Evolutionary conservation across 371 early-diverging fungal genomes (phyloP).

Genomic region (Mortierella sp.): DNA sequence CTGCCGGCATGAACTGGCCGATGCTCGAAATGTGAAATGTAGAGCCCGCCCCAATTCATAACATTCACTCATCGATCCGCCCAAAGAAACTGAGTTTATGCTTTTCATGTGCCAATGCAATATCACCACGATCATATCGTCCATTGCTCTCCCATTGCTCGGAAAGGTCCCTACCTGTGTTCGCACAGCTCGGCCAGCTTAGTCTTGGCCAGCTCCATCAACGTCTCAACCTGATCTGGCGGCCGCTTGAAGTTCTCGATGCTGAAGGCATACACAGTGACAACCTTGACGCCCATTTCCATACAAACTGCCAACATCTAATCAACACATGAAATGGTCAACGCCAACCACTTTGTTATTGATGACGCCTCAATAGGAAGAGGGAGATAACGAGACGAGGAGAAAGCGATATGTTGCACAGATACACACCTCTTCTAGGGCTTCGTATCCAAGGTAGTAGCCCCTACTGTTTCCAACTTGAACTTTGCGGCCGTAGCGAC

Average conservation of each 20-base stretch:
- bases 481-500: constrained; percentile 86
- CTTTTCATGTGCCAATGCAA: constrained; percentile 27
- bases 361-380: too few relatives aligned
- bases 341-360: too few relatives aligned
- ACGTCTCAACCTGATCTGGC: constrained; percentile 86
- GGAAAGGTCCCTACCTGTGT: constrained; percentile 64
- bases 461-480: constrained; percentile 72
- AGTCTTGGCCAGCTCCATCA: constrained; percentile 88
- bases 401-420: too few relatives aligned
- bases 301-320: constrained; percentile 91
- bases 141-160: too few relatives aligned
- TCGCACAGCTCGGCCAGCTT: constrained; percentile 80
- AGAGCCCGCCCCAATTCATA: constrained; percentile 1
- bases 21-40: not conserved
- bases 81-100: constrained; percentile 1
- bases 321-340: not conserved
- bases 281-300: constrained; percentile 85
- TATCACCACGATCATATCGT: too few relatives aligned
- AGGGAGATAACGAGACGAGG: too few relatives aligned
- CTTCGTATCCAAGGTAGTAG: constrained; percentile 86
- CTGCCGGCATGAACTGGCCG: not conserved
- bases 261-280: constrained; percentile 98
- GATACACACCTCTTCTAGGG: constrained; percentile 66
- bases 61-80: not conserved
- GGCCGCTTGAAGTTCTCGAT: constrained; percentile 97